These are phyloP conservation scores for Yamadazyma sp. DNA, from an alignment of 1,139 yeast genomes.

Conservation along the genomic window DNA sequence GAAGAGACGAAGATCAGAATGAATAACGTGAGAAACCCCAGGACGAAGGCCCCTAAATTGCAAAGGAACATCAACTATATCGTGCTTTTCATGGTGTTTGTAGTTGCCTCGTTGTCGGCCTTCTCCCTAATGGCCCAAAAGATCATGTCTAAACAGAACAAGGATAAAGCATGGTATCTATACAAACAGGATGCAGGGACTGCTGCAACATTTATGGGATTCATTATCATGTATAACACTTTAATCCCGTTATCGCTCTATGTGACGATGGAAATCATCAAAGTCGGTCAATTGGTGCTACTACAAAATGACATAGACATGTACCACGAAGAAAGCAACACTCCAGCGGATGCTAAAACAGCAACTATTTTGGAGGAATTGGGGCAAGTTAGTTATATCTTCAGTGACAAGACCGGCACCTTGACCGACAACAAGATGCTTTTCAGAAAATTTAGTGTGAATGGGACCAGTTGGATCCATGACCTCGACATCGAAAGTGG, in stretches of 20 bases:
- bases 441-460: constrained; percentile 78
- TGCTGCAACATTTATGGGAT: constrained; percentile 92
- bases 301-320: constrained; percentile 91
- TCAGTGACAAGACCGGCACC: constrained; percentile 97
- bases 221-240: constrained; percentile 94
- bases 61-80: constrained; percentile 81
- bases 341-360: constrained; percentile 93
- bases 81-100: constrained; percentile 82
- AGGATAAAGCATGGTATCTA: constrained; percentile 71
- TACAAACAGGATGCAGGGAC: constrained; percentile 74
- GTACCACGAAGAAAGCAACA: constrained; percentile 81
- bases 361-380: constrained; percentile 94
- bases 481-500: constrained; percentile 52
- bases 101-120: constrained; percentile 72
- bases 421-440: constrained; percentile 89
- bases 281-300: constrained; percentile 77
- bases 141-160: constrained; percentile 43
- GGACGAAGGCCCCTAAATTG: constrained; percentile 90
- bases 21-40: constrained; percentile 88
- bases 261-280: constrained; percentile 95
- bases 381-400: constrained; percentile 93
- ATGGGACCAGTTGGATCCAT: constrained; percentile 90
- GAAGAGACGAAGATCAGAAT: constrained; percentile 94
- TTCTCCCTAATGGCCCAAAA: constrained; percentile 84
- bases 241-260: constrained; percentile 92